These are phyloP conservation scores for Xylariaceae sp. DNA, from an alignment of 2,329 filamentous ascomycete genomes.

Conservation along the genomic window DNA sequence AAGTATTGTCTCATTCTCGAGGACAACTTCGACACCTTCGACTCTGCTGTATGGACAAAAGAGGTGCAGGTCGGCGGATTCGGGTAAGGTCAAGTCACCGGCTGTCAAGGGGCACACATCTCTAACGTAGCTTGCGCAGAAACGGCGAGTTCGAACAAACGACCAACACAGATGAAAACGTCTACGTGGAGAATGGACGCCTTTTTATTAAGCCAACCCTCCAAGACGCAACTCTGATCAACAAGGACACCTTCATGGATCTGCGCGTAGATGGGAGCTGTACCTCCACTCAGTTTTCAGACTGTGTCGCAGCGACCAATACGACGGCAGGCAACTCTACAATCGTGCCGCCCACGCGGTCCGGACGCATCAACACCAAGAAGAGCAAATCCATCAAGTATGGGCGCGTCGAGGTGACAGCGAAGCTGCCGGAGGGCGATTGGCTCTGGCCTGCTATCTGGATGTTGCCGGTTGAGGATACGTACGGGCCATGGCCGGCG, in stretches of 20 bases:
- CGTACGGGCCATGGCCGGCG: slow-evolving; percentile 70
- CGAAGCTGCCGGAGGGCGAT: slow-evolving; percentile 70
- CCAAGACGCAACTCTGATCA: slow-evolving; percentile 62
- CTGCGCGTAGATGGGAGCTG: slow-evolving; percentile 62
- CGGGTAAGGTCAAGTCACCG: slow-evolving; percentile 49
- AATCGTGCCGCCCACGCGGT: slow-evolving; percentile 71
- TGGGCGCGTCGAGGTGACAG: slow-evolving; percentile 73
- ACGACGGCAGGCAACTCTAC: slow-evolving; percentile 63
- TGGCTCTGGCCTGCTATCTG: slow-evolving; percentile 93
- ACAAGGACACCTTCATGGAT: slow-evolving; percentile 62
- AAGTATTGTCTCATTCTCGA: slow-evolving; percentile 65
- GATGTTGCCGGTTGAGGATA: slow-evolving; percentile 71
- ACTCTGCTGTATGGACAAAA: slow-evolving; percentile 62
- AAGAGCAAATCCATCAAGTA: slow-evolving; percentile 68
- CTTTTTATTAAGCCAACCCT: slow-evolving; percentile 74
- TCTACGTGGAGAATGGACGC: slow-evolving; percentile 63
- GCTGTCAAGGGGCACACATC: background rate
- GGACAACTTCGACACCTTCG: slow-evolving; percentile 58
- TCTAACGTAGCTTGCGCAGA: slow-evolving; percentile 36
- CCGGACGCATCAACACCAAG: slow-evolving; percentile 72
- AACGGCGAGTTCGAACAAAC: slow-evolving; percentile 80
- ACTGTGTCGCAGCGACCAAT: slow-evolving; percentile 70
- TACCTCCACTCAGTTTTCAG: slow-evolving; percentile 52
- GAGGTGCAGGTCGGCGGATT: slow-evolving; percentile 72
- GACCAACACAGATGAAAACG: slow-evolving; percentile 66